Evolutionary conservation across 1,284 basidiomycete genomes (phyloP), one percentile per base, ranked within the genome.

Genomic region (Sparassis latifolia): DNA sequence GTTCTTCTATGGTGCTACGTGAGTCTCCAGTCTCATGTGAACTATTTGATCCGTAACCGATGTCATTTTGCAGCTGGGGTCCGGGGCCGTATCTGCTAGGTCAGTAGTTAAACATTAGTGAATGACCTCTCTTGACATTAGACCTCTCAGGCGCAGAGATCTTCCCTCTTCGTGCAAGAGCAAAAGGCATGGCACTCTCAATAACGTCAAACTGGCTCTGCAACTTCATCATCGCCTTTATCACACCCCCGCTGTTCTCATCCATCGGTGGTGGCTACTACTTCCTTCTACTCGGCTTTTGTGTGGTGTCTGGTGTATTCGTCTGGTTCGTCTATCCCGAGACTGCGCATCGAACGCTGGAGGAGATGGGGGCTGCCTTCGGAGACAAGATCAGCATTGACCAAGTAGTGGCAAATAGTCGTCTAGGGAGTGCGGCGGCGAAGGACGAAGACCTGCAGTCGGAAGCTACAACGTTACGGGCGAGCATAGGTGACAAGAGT

Each of bases 101-200:
- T 12, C 20, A 20, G 20, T 20, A 20, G 20, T 20, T 20, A 20
- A 20, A 20, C 20, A 20, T 20, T 20, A 1, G 20, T 20, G 20
- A 20, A 20, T 20, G 20, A 20, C 20, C 20, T 20, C 20, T 20
- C 20, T 20, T 20, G 20, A 20, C 20, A 20, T 20, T 20, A 20
- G 20, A 20, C 20, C 20, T 20, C 20, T 20, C 20, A 20, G 20
- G 20, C 20, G 76, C 77, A 2, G 80, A 82, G 58, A 77, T 86
- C 54, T 87, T 84, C 69, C 83, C 84, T 20, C 71, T 84, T 51
- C 79, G 81, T 29, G 80, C 82, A 33, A 76, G 84, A 54, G 77
- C 83, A 33, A 82, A 82, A 58, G 83, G 84, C 61, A 80, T 85
- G 69, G 80, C 79, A 20, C 67, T 86, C 45, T 80, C 81, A 29